Evolutionary conservation across 768 basidiomycete species (phyloP).

Genomic region (Agaricus sinodeliciosus): DNA sequence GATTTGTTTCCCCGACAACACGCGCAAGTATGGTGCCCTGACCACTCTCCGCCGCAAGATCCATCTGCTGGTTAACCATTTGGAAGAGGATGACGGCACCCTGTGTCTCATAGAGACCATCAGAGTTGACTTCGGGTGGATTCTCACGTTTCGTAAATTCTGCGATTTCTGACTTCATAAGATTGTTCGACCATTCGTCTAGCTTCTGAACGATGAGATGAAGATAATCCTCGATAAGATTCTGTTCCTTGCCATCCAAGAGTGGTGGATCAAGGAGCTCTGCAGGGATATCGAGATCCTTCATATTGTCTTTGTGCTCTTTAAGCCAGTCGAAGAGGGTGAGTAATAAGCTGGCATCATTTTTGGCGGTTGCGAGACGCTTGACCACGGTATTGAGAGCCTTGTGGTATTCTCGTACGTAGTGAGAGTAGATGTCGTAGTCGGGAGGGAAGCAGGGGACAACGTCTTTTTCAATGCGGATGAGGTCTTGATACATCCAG

Average conservation of each 20-base stretch:
- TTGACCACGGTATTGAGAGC: slow-evolving; percentile 70
- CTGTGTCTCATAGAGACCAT: slow-evolving; percentile 86
- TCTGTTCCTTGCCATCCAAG: slow-evolving; percentile 92
- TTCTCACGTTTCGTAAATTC: slow-evolving; percentile 80
- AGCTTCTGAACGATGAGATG: slow-evolving; percentile 89
- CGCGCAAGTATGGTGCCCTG: slow-evolving; percentile 91
- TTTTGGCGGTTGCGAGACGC: slow-evolving; percentile 60
- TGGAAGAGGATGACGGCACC: slow-evolving; percentile 95
- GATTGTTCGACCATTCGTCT: slow-evolving; percentile 93
- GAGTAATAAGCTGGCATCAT: slow-evolving; percentile 85
- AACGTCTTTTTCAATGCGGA: slow-evolving; percentile 86
- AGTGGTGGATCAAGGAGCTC: slow-evolving; percentile 84
- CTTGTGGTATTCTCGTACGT: slow-evolving; percentile 87
- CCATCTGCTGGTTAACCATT: slow-evolving; percentile 96
- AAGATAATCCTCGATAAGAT: slow-evolving; percentile 92
- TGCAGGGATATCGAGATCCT: slow-evolving; percentile 77
- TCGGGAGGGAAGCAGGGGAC: slow-evolving; percentile 87
- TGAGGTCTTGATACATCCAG: slow-evolving; percentile 95
- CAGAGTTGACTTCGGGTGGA: slow-evolving; percentile 84
- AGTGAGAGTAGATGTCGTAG: slow-evolving; percentile 83
- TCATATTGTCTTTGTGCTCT: slow-evolving; percentile 93
- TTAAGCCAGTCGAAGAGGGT: slow-evolving; percentile 91
- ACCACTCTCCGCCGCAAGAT: slow-evolving; percentile 91
- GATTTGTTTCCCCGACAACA: slow-evolving; percentile 81
- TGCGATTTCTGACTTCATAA: slow-evolving; percentile 85